Conservation (phyloP, 2,329 filamentous ascomycete genomes). For the Hymenoscyphus salicellus region DNA sequence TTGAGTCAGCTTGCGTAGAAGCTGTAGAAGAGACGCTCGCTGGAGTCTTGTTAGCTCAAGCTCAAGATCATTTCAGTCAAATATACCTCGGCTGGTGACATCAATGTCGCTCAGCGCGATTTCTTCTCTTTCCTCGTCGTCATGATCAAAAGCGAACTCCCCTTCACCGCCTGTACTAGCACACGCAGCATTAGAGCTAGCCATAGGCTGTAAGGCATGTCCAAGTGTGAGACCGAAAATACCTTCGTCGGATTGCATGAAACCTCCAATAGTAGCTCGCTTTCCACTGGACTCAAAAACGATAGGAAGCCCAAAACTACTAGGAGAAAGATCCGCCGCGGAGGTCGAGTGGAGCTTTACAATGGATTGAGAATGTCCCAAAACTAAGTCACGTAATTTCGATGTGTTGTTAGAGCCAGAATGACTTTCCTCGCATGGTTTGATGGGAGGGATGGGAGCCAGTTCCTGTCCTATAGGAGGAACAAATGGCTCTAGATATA, state of each 20-base stretch:
- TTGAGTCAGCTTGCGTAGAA: not conserved
- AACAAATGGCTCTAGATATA: too few relatives aligned
- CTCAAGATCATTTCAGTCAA: too few relatives aligned
- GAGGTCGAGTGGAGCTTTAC: constrained; percentile 9
- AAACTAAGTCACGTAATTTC: too few relatives aligned
- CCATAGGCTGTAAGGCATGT: not conserved
- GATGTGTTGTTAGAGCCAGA: too few relatives aligned
- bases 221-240: constrained; percentile 4
- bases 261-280: constrained; percentile 7
- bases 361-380: too few relatives aligned
- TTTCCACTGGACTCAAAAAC: not conserved
- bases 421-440: too few relatives aligned
- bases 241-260: not conserved
- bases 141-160: not conserved
- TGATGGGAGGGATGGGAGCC: too few relatives aligned
- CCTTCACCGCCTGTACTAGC: not conserved
- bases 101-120: too few relatives aligned
- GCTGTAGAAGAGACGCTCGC: not conserved
- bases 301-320: not conserved
- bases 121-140: not conserved
- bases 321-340: too few relatives aligned
- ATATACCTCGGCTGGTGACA: too few relatives aligned
- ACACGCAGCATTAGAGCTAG: not conserved
- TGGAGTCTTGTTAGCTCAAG: too few relatives aligned
- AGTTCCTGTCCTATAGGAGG: too few relatives aligned